Evolutionary conservation across 148 eudicot species (phyloP), one percentile per base, ranked within the genome.

Genomic region (Camellia lanceoleosa): DNA sequence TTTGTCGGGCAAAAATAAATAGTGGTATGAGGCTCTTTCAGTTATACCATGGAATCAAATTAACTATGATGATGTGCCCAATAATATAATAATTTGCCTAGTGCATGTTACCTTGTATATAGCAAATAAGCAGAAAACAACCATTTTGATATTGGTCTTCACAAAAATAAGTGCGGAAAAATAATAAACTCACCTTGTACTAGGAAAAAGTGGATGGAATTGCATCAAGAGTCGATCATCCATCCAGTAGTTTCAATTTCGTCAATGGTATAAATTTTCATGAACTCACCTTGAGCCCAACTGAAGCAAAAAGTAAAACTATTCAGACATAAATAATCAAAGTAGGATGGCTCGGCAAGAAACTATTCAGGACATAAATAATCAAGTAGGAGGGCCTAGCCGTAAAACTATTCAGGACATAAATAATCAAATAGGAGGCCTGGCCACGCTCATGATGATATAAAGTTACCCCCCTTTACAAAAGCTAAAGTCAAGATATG

Each of bases 241-340:
- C n/a, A n/a, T n/a, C n/a, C n/a, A n/a, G n/a, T n/a, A n/a, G n/a
- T n/a, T n/a, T 81, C 89, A 76, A 67, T 71, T 83, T 82, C 87
- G 59, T 87, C 90, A 51, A 59, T 14, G 12, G 74, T 68, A 82
- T 89, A 96, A 78, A 96, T 77, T 82, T 89, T 85, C 77, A 84
- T 82, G 79, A 84, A 85, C 83, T 96, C 99, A 78, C 99, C 83
- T 91, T 88, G 23, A 96, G 92, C 78, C 99, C 99, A 79, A 96
- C 91, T 96, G 82, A 66, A 73, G 47, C 71, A 52, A 80, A 71
- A 70, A 61, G 47, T 41, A 69, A 64, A 18, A 52, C 56, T 63
- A 38, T 52, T 77, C 47, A 58, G 38, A 66, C 6, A 9, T 16
- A 23, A 23, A 23, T 23, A 23, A 23, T 23, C 30, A 23, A 23